phyloP scores from a whole-genome alignment of 2,329 filamentous ascomycete species.

The Alternaria atra region DNA sequence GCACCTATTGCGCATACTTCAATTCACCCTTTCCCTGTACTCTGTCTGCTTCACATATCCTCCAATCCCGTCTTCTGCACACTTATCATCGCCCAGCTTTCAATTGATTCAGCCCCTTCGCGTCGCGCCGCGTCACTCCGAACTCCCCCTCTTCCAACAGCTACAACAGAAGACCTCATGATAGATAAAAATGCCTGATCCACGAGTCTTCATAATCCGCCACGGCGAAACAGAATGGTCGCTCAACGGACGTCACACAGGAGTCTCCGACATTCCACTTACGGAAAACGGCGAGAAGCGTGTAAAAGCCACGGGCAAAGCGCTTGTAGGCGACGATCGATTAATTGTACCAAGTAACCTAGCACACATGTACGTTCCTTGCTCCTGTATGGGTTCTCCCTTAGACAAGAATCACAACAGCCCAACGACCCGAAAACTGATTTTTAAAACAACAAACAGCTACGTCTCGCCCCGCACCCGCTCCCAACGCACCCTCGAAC shows the following conservation, averaged over 20 bases:
- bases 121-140: neutral
- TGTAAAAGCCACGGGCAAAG: slow-evolving; percentile 74
- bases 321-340: slow-evolving; percentile 83
- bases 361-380: slow-evolving; percentile 74
- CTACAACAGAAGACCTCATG: neutral
- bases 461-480: slow-evolving; percentile 88
- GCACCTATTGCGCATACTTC: neutral
- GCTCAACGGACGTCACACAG: slow-evolving; percentile 79
- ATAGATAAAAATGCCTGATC: slow-evolving; percentile 51
- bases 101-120: neutral
- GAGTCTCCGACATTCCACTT: slow-evolving; percentile 83
- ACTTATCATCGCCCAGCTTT: neutral
- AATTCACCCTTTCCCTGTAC: neutral
- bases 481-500: slow-evolving; percentile 88
- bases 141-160: neutral
- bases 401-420: no score
- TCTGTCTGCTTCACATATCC: neutral
- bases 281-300: slow-evolving; percentile 74
- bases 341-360: slow-evolving; percentile 84
- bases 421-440: no score
- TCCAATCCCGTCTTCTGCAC: neutral
- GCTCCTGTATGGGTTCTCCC: neutral
- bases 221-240: slow-evolving; percentile 98
- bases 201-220: slow-evolving; percentile 66
- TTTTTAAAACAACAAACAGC: slow-evolving; percentile 43